Base-by-base conservation (phyloP, 495 filamentous ascomycete genomes). In the Trichoderma erinaceum region DNA sequence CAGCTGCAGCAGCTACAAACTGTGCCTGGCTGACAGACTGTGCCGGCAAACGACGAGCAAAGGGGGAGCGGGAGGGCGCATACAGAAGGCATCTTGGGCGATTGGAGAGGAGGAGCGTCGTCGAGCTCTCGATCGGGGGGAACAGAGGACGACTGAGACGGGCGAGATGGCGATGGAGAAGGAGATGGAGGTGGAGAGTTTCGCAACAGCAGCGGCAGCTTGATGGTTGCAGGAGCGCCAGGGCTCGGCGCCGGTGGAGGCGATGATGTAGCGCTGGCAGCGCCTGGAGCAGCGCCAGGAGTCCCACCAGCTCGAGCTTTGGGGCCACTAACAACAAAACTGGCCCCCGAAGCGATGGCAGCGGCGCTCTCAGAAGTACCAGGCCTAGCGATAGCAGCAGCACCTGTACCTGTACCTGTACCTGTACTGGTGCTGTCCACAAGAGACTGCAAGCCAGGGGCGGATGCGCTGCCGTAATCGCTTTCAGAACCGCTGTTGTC, bases 31-130 rank as follows among this genome's bases (percentile, higher is more conserved):
- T 23, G 64, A 46, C 13, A 16, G 64, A 65, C 10, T 25, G 38
- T 25, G 61, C 65, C 38, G 66, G 67, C 29, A 65, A 21, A 46
- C 43, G 66, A 29, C 29, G 67, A 43, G 50, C 63, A 41, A 66
- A 52, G 69, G 58, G 63, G 66, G 46, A 56, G 68, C 67, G 64
- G 70, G 64, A 68, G 68, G 29, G 65, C 74, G 75, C 81, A 81
- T 82, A 86, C 83, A 70, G 87, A 82, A 73, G 86, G 84, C 88
- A 90, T 90, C 68, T 76, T 87, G 78, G 69, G 72, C 73, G 84
- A 61, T 61, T 61, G 63, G 23, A n/a, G 35, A 65, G 63, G 32
- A 65, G 63, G 35, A 43, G 63, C 35, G 29, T 25, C 63, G 63
- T 65, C 63, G 41, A 15, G 18, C 63, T 65, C 41, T 65, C 35